Conservation (phyloP, 228 moss, liverwort and hornwort species). For the Sphagnum magellanicum region DNA sequence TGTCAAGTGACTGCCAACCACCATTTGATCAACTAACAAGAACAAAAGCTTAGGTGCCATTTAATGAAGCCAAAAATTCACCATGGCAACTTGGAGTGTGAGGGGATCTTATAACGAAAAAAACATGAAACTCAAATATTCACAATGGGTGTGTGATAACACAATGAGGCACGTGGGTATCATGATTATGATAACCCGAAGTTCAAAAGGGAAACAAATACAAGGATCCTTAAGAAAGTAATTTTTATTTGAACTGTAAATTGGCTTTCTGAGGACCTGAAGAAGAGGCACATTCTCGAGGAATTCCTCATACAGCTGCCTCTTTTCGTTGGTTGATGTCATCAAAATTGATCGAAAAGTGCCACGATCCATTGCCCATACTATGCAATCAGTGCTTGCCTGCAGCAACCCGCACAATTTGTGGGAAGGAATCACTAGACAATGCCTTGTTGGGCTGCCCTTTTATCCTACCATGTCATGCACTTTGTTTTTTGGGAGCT, state of each 20-base stretch:
- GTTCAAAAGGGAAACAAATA: no score
- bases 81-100: no score
- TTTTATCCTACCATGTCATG: background rate
- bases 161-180: no score
- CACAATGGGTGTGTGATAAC: no score
- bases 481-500: background rate
- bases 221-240: no score
- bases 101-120: no score
- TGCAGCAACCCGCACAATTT: conserved; percentile 10
- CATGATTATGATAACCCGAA: no score
- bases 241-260: no score
- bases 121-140: no score
- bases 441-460: background rate
- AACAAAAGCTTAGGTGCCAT: no score
- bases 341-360: conserved; percentile 83
- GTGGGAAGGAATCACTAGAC: background rate
- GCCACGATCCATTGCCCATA: conserved; percentile 88
- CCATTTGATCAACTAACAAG: background rate
- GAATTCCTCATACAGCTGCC: conserved; percentile 77
- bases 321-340: conserved; percentile 74
- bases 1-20: conserved; percentile 49
- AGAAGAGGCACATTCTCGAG: conserved; percentile 72
- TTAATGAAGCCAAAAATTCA: no score
- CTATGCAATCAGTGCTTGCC: conserved; percentile 79
- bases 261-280: conserved; percentile 22